A percentile compares a stretch with the other conserved stretches of the same genome.
Conservation (phyloP, 108 stramenopile species). For the Licmophora abbreviata region DNA sequence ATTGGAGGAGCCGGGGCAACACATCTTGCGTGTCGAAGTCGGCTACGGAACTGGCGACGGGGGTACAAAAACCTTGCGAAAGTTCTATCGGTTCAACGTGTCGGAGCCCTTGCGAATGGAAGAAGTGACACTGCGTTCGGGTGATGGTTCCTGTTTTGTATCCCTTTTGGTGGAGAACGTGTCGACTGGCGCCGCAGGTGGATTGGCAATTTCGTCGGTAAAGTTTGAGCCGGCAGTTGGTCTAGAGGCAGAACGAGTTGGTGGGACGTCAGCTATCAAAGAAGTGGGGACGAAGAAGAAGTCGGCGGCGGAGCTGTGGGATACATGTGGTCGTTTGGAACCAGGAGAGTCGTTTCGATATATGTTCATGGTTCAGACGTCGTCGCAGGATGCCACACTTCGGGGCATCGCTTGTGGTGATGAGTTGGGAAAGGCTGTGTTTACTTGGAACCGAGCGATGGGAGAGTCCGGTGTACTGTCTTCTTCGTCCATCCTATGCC, state of each 20-base stretch:
- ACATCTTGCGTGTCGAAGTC: conserved; percentile 80
- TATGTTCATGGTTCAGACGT: conserved; percentile 51
- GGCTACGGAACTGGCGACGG: conserved; percentile 45
- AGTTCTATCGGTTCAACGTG: conserved; percentile 84
- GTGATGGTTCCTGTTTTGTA: conserved; percentile 55
- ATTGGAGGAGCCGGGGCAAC: conserved; percentile 75
- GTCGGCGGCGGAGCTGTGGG: conserved; percentile 35
- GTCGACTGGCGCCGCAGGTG: conserved; percentile 12
- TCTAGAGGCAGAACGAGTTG: conserved; percentile 35
- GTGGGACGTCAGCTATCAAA: conserved; percentile 6
- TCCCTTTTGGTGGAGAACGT: conserved; percentile 41
- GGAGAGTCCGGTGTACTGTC: conserved; percentile 64
- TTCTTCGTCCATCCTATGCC: conserved; percentile 48
- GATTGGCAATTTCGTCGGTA: conserved; percentile 38
- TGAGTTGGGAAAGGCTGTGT: conserved; percentile 55
- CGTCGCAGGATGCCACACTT: conserved; percentile 25
- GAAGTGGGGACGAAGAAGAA: conserved; percentile 6
- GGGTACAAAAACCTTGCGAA: conserved; percentile 53
- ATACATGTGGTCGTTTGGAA: conserved; percentile 46
- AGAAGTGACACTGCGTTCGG: conserved; percentile 31
- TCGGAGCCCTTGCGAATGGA: conserved; percentile 45
- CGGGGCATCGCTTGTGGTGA: conserved; percentile 72
- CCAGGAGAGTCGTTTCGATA: conserved; percentile 54
- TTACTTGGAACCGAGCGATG: conserved; percentile 70
- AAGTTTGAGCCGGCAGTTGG: conserved; percentile 49